Conservation (phyloP, 176 grass and related monocot genomes). For the Musa acuminata region DNA sequence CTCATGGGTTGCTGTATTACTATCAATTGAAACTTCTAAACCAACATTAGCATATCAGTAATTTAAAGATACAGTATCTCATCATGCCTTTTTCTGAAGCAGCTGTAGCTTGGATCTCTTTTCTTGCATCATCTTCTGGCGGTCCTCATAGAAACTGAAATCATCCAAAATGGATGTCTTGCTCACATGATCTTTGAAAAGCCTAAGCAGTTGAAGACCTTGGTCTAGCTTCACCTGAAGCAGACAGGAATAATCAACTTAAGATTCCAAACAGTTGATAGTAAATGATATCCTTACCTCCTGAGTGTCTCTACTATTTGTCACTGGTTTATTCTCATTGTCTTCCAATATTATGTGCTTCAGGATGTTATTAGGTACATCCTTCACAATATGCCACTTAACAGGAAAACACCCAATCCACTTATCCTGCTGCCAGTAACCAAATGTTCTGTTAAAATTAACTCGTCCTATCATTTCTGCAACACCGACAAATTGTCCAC, state of each 20-base stretch:
- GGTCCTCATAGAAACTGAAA: background rate
- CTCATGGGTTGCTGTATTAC: too few relatives aligned
- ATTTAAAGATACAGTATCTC: too few relatives aligned
- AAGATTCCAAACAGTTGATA: background rate
- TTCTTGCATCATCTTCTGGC: conserved; percentile 6
- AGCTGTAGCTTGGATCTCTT: background rate
- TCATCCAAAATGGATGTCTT: conserved; percentile 7
- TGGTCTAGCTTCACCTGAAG: conserved; percentile 5
- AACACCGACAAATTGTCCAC: conserved; percentile 16
- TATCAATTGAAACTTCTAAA: too few relatives aligned
- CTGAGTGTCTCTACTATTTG: conserved; percentile 14
- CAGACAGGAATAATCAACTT: background rate
- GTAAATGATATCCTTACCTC: background rate
- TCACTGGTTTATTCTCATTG: conserved; percentile 20
- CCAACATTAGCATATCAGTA: too few relatives aligned
- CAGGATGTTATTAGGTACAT: conserved; percentile 10
- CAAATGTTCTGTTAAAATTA: conserved; percentile 12
- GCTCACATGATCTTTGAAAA: background rate
- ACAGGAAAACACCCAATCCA: conserved; percentile 12
- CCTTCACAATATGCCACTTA: conserved; percentile 17
- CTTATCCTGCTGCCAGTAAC: conserved; percentile 13
- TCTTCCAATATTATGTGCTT: conserved; percentile 11
- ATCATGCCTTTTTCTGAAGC: background rate
- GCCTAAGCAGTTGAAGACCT: conserved; percentile 4
- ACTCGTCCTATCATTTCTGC: conserved; percentile 12